A percentile compares a stretch with the other conserved stretches of the same genome.
Evolutionary conservation across 2,329 filamentous ascomycete species (phyloP).

Genomic region (Aspergillus sp.): DNA sequence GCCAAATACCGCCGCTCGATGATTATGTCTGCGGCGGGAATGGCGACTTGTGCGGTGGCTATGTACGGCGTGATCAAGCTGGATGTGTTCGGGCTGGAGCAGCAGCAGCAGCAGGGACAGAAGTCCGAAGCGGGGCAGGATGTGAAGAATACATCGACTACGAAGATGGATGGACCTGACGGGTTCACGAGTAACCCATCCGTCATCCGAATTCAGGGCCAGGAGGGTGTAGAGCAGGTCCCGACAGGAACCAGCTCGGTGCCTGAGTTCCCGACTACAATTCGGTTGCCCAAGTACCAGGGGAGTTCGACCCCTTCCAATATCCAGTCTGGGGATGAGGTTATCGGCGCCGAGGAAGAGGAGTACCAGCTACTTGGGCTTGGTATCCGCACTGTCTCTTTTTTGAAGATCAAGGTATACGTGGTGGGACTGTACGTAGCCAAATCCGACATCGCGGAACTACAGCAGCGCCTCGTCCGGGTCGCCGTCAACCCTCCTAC

Average conservation of each 20-base stretch:
- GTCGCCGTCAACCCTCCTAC: conserved; percentile 54
- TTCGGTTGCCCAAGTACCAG: conserved; percentile 58
- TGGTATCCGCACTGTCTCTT: conserved; percentile 85
- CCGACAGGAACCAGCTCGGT: conserved; percentile 80
- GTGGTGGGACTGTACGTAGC: conserved; percentile 91
- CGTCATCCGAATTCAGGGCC: conserved; percentile 42
- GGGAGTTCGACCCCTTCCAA: conserved; percentile 18
- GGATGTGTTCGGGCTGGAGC: conserved; percentile 22
- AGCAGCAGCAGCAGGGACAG: conserved; percentile 11
- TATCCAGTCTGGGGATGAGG: conserved; percentile 37
- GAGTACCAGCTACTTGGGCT: conserved; percentile 87
- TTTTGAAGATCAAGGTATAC: conserved; percentile 88
- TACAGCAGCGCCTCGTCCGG: conserved; percentile 76
- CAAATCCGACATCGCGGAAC: conserved; percentile 73
- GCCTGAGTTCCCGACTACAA: conserved; percentile 72
- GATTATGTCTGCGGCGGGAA: conserved; percentile 36
- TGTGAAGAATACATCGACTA: conserved; percentile 18
- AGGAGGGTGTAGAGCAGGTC: conserved; percentile 70
- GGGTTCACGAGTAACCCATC: conserved; percentile 37
- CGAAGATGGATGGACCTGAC: conserved; percentile 42
- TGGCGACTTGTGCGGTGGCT: conserved; percentile 38
- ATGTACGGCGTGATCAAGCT: conserved; percentile 44
- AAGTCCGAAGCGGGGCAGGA: conserved; percentile 5
- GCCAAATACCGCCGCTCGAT: conserved; percentile 34
- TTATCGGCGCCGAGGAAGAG: conserved; percentile 47